A percentile compares a stretch with the other conserved stretches of the same genome.
These are phyloP conservation scores for Pythium coloratum DNA, from an alignment of 352 stramenopile genomes.

Conservation along the genomic window DNA sequence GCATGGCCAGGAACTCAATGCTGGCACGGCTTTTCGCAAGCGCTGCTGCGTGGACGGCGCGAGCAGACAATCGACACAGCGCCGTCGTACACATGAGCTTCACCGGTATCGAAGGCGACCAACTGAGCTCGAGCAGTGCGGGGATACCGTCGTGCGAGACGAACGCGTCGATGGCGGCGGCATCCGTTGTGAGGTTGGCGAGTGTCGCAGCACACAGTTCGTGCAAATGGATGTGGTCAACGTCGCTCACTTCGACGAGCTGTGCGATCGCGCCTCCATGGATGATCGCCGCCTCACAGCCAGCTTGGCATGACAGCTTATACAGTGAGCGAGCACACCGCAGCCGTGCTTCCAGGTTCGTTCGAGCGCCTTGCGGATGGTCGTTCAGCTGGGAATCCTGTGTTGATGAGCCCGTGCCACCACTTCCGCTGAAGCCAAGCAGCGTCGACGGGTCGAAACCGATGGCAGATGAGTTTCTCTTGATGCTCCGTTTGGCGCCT, in stretches of 20 bases:
- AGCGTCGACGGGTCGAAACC: slow-evolving; percentile 1
- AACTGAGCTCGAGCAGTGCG: slow-evolving; percentile 68
- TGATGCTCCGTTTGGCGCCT: background rate
- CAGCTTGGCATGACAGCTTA: slow-evolving; percentile 70
- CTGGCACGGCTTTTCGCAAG: slow-evolving; percentile 44
- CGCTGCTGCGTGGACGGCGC: slow-evolving; percentile 32
- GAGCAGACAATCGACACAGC: slow-evolving; percentile 57
- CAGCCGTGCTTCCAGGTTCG: slow-evolving; percentile 59
- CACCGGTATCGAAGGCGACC: slow-evolving; percentile 60
- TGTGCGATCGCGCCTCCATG: slow-evolving; percentile 59
- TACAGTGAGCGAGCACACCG: slow-evolving; percentile 78
- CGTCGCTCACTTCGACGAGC: slow-evolving; percentile 71
- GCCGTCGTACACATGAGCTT: slow-evolving; percentile 70
- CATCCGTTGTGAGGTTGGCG: slow-evolving; percentile 60
- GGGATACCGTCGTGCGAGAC: slow-evolving; percentile 50
- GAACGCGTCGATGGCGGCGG: slow-evolving; percentile 46
- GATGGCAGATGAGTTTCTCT: slow-evolving; percentile 3
- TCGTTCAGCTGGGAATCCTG: background rate
- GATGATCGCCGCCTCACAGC: slow-evolving; percentile 62
- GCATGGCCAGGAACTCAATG: slow-evolving; percentile 73
- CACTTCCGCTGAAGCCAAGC: background rate
- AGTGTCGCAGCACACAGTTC: slow-evolving; percentile 64
- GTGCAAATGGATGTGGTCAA: slow-evolving; percentile 54
- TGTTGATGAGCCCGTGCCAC: background rate
- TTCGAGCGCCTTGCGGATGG: background rate